Evolutionary conservation across 257 asterid genomes (phyloP).

Genomic region (Lycium barbarum): DNA sequence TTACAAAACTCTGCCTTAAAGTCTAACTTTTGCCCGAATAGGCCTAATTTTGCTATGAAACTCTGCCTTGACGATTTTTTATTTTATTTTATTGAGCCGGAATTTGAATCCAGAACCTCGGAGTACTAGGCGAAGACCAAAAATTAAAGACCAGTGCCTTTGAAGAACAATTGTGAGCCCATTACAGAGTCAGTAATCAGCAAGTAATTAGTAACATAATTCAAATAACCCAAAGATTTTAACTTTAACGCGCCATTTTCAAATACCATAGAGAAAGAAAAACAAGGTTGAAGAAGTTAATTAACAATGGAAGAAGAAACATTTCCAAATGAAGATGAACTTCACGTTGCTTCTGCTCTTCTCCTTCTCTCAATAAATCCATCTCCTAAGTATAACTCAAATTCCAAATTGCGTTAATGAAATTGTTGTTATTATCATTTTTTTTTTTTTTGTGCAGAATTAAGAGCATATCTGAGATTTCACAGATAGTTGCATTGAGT

Average conservation of each 20-base stretch:
- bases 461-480: too few species aligned
- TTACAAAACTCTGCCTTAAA: too few species aligned
- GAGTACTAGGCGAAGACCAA: too few species aligned
- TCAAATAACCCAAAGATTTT: slow-evolving; percentile 23
- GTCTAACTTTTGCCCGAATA: too few species aligned
- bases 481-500: too few species aligned
- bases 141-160: too few species aligned
- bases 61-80: too few species aligned
- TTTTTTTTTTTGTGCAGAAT: too few species aligned
- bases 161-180: too few species aligned
- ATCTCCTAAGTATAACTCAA: slow-evolving; percentile 15
- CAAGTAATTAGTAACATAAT: neutral
- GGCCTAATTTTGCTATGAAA: too few species aligned
- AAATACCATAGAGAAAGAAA: slow-evolving; percentile 26
- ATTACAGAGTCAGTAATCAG: neutral
- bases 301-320: slow-evolving; percentile 54
- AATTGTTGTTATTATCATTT: neutral
- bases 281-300: slow-evolving; percentile 9
- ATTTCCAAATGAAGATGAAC: slow-evolving; percentile 69
- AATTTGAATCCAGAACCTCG: too few species aligned
- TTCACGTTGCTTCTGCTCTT: slow-evolving; percentile 80
- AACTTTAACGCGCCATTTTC: slow-evolving; percentile 68
- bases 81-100: too few species aligned
- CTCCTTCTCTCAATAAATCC: slow-evolving; percentile 65
- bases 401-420: neutral